Conservation (phyloP, 768 basidiomycete species). For the Chalciporus sphaerocephalus region DNA sequence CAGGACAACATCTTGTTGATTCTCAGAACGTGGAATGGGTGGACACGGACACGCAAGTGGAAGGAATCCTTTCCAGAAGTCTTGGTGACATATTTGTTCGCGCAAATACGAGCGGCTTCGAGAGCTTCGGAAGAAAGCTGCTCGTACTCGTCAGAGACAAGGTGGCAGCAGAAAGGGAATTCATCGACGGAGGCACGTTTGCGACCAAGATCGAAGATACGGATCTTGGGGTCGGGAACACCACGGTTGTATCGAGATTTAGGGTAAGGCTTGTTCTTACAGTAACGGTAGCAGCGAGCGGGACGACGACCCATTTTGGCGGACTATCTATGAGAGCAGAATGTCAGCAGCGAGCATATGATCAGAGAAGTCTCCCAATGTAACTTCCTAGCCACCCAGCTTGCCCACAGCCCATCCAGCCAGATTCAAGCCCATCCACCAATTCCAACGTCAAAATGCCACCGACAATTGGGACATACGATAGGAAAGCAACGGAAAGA, state of each 20-base stretch:
- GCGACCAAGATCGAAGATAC: constrained; percentile 93
- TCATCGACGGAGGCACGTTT: constrained; percentile 97
- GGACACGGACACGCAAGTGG: constrained; percentile 94
- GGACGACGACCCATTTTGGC: constrained; percentile 89
- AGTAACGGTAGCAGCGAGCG: constrained; percentile 97
- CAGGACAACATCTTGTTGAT: constrained; percentile 99
- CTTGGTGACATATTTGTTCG: constrained; percentile 99
- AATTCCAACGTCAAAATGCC: neutral
- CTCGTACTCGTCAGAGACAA: constrained; percentile 98
- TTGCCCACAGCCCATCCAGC: constrained; percentile 16
- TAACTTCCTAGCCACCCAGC: neutral
- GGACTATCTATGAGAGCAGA: constrained; percentile 10
- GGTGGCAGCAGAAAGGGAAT: constrained; percentile 94
- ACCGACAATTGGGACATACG: neutral
- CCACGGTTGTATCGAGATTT: constrained; percentile 96
- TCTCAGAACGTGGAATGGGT: constrained; percentile 97
- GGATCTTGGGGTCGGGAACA: constrained; percentile 98
- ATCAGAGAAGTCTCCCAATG: neutral
- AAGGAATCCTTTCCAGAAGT: constrained; percentile 97
- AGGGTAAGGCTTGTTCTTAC: constrained; percentile 99
- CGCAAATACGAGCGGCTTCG: constrained; percentile 97
- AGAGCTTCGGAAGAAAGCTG: constrained; percentile 94
- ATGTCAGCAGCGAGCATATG: constrained; percentile 3
- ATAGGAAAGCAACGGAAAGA: neutral
- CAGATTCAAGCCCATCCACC: constrained; percentile 12